These are phyloP conservation scores for Hypoxylon sp. DNA, from an alignment of 2,329 filamentous ascomycete species.

Conservation along the genomic window DNA sequence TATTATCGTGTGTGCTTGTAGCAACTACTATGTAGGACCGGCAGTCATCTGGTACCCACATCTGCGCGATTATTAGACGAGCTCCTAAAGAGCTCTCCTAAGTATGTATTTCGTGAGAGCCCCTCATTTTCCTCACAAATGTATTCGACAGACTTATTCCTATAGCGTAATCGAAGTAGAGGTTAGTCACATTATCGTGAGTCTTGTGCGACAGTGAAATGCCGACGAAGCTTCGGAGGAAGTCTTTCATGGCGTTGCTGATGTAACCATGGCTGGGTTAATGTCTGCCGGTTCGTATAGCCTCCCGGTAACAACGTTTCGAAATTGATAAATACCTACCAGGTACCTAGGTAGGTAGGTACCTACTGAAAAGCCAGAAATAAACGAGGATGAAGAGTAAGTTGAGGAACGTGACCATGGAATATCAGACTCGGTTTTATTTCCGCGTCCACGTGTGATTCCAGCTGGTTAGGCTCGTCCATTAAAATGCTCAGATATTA, in stretches of 20 bases:
- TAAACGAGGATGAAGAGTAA: not conserved
- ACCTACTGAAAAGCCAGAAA: not conserved
- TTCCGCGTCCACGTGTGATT: conserved; percentile 16
- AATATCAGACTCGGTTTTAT: conserved; percentile 19
- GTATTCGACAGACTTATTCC: too few relatives aligned
- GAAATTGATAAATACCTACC: not conserved
- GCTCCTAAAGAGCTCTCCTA: not conserved
- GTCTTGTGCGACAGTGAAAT: not conserved
- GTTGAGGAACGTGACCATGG: conserved; percentile 2
- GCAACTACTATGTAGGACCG: not conserved
- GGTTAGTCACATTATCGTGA: not conserved
- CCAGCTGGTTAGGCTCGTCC: conserved; percentile 18
- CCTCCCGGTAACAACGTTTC: not conserved
- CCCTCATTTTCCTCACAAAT: not conserved
- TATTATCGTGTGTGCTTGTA: not conserved
- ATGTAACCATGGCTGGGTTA: not conserved
- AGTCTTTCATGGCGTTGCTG: too few relatives aligned
- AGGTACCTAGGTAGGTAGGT: too few relatives aligned
- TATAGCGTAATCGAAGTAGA: not conserved
- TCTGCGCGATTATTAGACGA: conserved; percentile 4
- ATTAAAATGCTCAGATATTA: conserved; percentile 21
- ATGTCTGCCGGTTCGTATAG: not conserved
- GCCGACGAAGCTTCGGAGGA: not conserved
- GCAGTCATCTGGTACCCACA: not conserved
- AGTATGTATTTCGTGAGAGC: not conserved